phyloP scores from a whole-genome alignment of 805 yeast genomes.

The Maudiozyma bulderi region DNA sequence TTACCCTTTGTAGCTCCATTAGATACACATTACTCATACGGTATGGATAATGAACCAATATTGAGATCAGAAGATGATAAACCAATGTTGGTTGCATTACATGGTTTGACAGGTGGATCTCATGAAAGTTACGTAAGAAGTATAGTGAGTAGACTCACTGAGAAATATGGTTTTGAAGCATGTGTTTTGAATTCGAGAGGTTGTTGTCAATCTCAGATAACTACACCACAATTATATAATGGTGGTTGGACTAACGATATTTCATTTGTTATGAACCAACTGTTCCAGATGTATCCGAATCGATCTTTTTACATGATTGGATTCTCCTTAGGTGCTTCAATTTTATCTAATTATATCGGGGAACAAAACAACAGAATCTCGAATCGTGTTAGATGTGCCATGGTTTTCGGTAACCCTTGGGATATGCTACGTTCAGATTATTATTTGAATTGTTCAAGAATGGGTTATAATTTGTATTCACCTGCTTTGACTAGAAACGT shows the following conservation, averaged over 20 bases:
- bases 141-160: constrained; percentile 35
- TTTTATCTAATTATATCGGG: constrained; percentile 64
- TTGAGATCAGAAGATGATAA: constrained; percentile 29
- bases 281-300: constrained; percentile 34
- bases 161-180: constrained; percentile 41
- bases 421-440: constrained; percentile 46
- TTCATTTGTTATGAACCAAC: constrained; percentile 1
- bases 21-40: constrained; percentile 13
- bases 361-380: constrained; percentile 40
- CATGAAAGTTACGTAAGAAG: constrained; percentile 68
- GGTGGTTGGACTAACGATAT: constrained; percentile 69
- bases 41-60: constrained; percentile 34
- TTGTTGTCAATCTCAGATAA: constrained; percentile 58
- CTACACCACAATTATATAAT: constrained; percentile 60
- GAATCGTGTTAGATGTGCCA: constrained; percentile 41
- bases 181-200: constrained; percentile 69
- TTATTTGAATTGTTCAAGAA: constrained; percentile 32
- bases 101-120: constrained; percentile 83
- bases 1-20: constrained; percentile 21
- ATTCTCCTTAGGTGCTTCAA: constrained; percentile 69
- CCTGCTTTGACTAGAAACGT: constrained; percentile 43
- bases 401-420: constrained; percentile 64
- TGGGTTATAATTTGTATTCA: constrained; percentile 41
- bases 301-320: constrained; percentile 67
- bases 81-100: constrained; percentile 59